Evolutionary conservation across 2,329 filamentous ascomycete genomes (phyloP), one percentile per base, ranked within the genome.

Genomic region (Penicillium sp.): DNA sequence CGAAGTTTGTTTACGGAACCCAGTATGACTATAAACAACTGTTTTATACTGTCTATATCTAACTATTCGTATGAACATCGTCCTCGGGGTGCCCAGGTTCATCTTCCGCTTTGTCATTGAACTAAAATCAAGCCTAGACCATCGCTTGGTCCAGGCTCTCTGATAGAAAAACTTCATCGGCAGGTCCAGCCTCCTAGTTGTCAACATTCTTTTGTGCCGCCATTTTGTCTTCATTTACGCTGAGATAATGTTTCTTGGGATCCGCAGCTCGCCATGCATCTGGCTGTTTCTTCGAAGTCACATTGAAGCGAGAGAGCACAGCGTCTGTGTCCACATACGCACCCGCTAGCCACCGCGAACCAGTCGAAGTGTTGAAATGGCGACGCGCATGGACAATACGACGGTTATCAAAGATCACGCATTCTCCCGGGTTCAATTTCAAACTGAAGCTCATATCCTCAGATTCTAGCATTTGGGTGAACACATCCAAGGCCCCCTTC

Each of bases 351-450:
- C 91, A 96, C 52, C 93, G 81, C 60, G 87, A 83, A 1, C 90
- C 90, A 7, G 82, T 81, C 3, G 56, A 58, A 21, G 71, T 69
- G 57, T 93, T 86, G 74, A 98, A 98, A 29, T 86, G 85, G 16
- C 81, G 83, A 4, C 95, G 81, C 0, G 92, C 93, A 78, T 98
- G 95, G 69, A 96, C 75, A n/a, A 96, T 81, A 19, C 93, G 83
- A 58, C 86, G 78, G 70, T 98, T 98, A 72, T 96, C 89, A 70
- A 99, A 98, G n/a, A 99, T 82, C 13, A 93, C 92, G 70, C 92
- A 96, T 69, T 96, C 90, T 3, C 93, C 95, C 4, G 90, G 86
- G 53, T 86, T 79, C 73, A 97, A 79, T 74, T 88, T 88, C 57
- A 88, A 81, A 78, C 93, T 83, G 68, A 88, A 89, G 53, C 92